These are phyloP conservation scores for Colletotrichum noveboracense DNA, from an alignment of 2,329 filamentous ascomycete genomes.

Conservation along the genomic window DNA sequence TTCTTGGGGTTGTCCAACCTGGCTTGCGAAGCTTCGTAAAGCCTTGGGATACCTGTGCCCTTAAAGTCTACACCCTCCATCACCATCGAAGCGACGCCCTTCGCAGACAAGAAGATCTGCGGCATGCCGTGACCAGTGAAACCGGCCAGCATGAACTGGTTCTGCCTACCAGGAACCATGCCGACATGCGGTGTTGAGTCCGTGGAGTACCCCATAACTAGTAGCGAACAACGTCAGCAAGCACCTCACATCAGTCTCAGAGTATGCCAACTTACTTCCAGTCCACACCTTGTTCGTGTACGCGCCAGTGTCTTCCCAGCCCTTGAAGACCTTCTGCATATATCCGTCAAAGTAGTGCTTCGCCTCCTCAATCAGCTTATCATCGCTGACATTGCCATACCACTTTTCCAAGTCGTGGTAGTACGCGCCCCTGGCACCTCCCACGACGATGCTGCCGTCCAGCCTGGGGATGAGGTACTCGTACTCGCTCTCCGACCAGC, in stretches of 20 bases:
- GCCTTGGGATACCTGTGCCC: conserved; percentile 38
- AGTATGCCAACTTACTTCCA: conserved; percentile 33
- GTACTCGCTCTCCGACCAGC: conserved; percentile 61
- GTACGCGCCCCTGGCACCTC: conserved; percentile 43
- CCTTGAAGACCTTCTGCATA: conserved; percentile 49
- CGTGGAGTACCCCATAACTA: conserved; percentile 47
- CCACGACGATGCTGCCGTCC: conserved; percentile 47
- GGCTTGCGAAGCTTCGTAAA: conserved; percentile 37
- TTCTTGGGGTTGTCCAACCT: conserved; percentile 28
- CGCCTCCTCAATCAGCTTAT: conserved; percentile 40
- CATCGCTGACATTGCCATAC: conserved; percentile 50
- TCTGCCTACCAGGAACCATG: conserved; percentile 40
- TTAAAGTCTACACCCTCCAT: conserved; percentile 31
- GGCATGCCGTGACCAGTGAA: conserved; percentile 60
- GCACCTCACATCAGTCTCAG: too few species aligned
- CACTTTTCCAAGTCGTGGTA: conserved; percentile 35
- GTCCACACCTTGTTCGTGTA: conserved; percentile 44
- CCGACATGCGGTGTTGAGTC: conserved; percentile 51
- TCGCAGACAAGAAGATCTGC: conserved; percentile 43
- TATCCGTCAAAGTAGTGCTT: conserved; percentile 47
- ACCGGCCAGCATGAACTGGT: conserved; percentile 50
- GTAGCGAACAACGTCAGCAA: neutral
- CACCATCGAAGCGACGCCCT: conserved; percentile 46
- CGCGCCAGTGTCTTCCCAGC: conserved; percentile 49
- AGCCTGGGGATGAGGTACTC: conserved; percentile 71